Base-by-base conservation (phyloP, 2,329 filamentous ascomycete genomes). In the Penicillium sp. region DNA sequence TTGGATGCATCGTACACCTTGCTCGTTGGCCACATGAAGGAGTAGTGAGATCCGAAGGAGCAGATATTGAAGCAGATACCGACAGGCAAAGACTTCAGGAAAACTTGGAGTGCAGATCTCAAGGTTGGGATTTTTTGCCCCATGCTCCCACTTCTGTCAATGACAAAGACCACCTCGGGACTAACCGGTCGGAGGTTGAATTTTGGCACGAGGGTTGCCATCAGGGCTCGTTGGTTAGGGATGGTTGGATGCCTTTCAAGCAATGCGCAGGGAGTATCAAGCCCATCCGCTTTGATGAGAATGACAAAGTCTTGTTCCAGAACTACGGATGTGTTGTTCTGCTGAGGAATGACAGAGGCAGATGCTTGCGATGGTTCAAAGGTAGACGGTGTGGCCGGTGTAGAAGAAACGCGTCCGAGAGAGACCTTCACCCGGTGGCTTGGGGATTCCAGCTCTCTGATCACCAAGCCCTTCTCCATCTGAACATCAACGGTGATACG, bases 151-250 rank as follows among this genome's bases (percentile, higher is more conserved):
- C 86, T 89, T 51, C 88, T 82, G 69, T 92, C 89, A 55, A 86
- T 88, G 5, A 92, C 75, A 63, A 92, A 91, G 19, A 91, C 83
- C 23, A 92, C 81, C 68, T 92, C 89, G 0, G 82, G 82, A 19
- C 72, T 74, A 9, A 80, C 77, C 0, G 80, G 69, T 0, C 84
- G 83, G 0, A 90, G 75, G n/a, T 79, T 78, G 73, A 90, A 90
- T 60, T 85, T 86, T 2, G 89, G 89, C 0, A 91, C 86, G 0
- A 91, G 76, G 0, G 88, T 89, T 0, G 83, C 77, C 87, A 92
- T 90, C 57, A 91, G 69, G 0, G 88, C 87, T 4, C 84, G 80
- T 49, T 89, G 86, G 54, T 84, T 78, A 0, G 82, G 77, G 2
- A 89, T 78, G 0, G 76, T 82, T 0, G 87, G 82, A 63, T 91